Evolutionary conservation across 225 moss, liverwort and hornwort species (phyloP).

Genomic region (Neckera pumila): DNA sequence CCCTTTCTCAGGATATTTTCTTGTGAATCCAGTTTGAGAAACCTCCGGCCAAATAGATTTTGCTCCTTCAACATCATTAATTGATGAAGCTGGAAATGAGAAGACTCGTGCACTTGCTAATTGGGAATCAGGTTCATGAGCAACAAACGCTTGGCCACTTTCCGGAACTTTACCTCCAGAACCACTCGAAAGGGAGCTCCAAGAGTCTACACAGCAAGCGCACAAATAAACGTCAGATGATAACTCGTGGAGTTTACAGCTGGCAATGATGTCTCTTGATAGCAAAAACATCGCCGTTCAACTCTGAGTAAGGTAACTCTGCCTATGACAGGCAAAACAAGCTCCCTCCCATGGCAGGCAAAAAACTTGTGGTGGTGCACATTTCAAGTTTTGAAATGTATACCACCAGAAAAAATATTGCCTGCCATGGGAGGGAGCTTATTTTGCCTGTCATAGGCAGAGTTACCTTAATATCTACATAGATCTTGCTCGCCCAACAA

Average conservation of each 20-base stretch:
- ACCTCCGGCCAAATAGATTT: slow-evolving; percentile 11
- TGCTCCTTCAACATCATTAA: not conserved
- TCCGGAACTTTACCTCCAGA: not conserved
- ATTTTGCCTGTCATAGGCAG: too few species aligned
- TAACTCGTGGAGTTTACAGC: not conserved
- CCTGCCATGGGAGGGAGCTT: too few species aligned
- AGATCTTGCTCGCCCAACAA: not conserved
- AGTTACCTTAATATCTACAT: not conserved
- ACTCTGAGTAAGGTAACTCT: not conserved
- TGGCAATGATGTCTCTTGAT: not conserved
- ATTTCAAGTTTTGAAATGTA: too few species aligned
- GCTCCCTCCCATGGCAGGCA: too few species aligned
- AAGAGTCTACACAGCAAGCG: slow-evolving; percentile 16
- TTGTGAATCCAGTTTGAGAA: not conserved
- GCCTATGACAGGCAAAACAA: too few species aligned
- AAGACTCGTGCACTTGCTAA: slow-evolving; percentile 10
- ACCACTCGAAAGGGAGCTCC: slow-evolving; percentile 14
- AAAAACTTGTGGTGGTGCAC: too few species aligned
- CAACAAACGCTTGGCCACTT: not conserved
- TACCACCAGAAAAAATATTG: too few species aligned
- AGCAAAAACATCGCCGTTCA: not conserved
- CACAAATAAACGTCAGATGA: not conserved
- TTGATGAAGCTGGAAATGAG: slow-evolving; percentile 14
- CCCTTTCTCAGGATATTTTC: slow-evolving; percentile 12
- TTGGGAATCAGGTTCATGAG: slow-evolving; percentile 6